Conservation (phyloP, 495 filamentous ascomycete genomes). For the Talaromyces trachyspermus region DNA sequence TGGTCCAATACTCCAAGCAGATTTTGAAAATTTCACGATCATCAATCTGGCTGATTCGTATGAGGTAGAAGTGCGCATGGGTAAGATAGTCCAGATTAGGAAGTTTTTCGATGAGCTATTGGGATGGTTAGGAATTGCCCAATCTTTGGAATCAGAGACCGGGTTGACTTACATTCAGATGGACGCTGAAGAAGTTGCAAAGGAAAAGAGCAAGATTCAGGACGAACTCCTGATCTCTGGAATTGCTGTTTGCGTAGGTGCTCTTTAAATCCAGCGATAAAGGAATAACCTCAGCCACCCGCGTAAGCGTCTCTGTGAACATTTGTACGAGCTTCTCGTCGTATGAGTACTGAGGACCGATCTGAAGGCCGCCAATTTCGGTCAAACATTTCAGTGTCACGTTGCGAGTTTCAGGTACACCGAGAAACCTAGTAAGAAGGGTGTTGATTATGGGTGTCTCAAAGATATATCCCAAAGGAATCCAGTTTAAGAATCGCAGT, state of each 20-base stretch:
- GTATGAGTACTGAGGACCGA: conserved; percentile 70
- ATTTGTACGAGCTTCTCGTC: conserved; percentile 91
- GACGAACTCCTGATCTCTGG: conserved; percentile 93
- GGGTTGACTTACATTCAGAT: conserved; percentile 67
- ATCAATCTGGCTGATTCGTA: conserved; percentile 95
- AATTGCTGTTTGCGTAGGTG: conserved; percentile 84
- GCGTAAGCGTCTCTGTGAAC: conserved; percentile 91
- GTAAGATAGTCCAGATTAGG: conserved; percentile 90
- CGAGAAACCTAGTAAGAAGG: conserved; percentile 79
- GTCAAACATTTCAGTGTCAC: conserved; percentile 94
- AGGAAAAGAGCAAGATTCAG: conserved; percentile 94
- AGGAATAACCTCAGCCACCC: conserved; percentile 85
- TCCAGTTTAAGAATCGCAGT: conserved; percentile 96
- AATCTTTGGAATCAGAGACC: too few relatives aligned
- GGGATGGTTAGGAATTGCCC: background rate
- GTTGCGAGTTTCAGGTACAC: conserved; percentile 88
- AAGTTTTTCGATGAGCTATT: conserved; percentile 85
- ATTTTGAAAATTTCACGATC: conserved; percentile 99
- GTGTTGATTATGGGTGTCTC: conserved; percentile 96
- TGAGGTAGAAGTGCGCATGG: conserved; percentile 95
- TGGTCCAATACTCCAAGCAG: conserved; percentile 97
- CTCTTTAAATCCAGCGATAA: conserved; percentile 79
- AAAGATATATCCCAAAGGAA: conserved; percentile 95
- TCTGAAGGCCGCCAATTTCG: conserved; percentile 87
- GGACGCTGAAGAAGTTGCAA: conserved; percentile 89